phyloP scores from a whole-genome alignment of 1,284 basidiomycete species.

The Moesziomyces globuligerus region DNA sequence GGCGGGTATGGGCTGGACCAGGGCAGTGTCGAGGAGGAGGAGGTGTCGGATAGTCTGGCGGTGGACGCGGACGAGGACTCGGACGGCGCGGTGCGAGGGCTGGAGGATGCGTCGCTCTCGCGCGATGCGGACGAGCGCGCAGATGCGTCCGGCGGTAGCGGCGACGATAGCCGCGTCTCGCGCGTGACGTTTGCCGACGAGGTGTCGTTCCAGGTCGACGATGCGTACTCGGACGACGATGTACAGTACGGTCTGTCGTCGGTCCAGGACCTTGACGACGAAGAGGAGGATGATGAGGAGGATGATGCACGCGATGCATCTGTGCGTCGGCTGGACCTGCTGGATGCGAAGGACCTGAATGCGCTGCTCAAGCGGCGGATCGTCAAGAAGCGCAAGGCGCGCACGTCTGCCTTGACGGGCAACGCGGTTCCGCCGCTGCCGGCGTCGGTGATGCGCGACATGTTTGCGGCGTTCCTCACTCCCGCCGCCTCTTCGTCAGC shows the following conservation, averaged over 20 bases:
- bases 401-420: constrained; percentile 30
- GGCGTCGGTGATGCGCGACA: constrained; percentile 34
- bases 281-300: constrained; percentile 24
- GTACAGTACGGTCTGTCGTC: constrained; percentile 23
- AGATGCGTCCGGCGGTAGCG: constrained; percentile 9
- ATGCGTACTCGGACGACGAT: constrained; percentile 31
- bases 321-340: constrained; percentile 18
- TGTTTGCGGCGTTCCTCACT: constrained; percentile 37
- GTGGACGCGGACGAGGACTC: constrained; percentile 35
- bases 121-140: background rate
- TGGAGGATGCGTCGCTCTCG: constrained; percentile 11
- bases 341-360: constrained; percentile 41
- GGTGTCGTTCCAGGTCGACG: constrained; percentile 32
- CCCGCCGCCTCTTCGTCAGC: constrained; percentile 11
- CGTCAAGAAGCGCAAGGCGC: constrained; percentile 44
- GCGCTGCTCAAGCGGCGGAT: constrained; percentile 42
- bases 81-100: constrained; percentile 19
- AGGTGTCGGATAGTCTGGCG: constrained; percentile 32
- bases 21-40: constrained; percentile 29
- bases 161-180: constrained; percentile 25
- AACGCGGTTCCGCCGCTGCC: constrained; percentile 30
- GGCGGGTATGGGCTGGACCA: background rate
- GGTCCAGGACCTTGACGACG: constrained; percentile 10
- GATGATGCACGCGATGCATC: constrained; percentile 16
- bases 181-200: constrained; percentile 29